Conservation (phyloP, 352 stramenopile genomes). For the Thraustochytrium striatum region DNA sequence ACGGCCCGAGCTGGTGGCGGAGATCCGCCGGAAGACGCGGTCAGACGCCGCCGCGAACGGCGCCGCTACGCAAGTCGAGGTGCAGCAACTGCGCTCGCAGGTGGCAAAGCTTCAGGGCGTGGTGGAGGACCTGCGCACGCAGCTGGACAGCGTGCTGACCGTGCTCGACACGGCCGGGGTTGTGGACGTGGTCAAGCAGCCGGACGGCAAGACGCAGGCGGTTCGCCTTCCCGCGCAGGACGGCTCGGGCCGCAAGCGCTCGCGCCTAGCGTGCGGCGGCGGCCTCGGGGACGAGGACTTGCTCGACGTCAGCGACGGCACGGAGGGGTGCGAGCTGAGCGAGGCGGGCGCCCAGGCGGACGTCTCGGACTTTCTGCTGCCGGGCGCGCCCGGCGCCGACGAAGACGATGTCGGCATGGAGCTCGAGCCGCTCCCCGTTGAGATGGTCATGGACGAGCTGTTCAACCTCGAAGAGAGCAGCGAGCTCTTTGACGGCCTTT, state of each 20-base stretch:
- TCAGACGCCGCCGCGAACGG: constrained; percentile 2
- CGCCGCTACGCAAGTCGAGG: constrained; percentile 38
- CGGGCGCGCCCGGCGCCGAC: not conserved
- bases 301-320: not conserved
- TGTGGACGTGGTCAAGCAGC: not conserved
- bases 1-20: constrained; percentile 21
- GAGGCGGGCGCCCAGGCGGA: not conserved
- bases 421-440: constrained; percentile 19
- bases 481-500: constrained; percentile 9
- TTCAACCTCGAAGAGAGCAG: not conserved
- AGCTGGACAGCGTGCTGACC: constrained; percentile 40
- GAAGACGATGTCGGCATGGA: constrained; percentile 4
- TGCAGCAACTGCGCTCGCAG: constrained; percentile 29
- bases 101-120: constrained; percentile 32
- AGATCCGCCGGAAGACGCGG: constrained; percentile 43
- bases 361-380: not conserved
- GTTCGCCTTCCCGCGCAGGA: not conserved
- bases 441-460: not conserved
- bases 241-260: constrained; percentile 24
- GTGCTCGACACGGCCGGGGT: constrained; percentile 40
- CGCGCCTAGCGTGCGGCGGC: not conserved
- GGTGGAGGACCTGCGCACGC: constrained; percentile 29
- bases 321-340: not conserved
- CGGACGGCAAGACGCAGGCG: constrained; percentile 12
- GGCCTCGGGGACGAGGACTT: not conserved